Conservation (phyloP, 2,329 filamentous ascomycete species). For the Alternaria triticimaculans region DNA sequence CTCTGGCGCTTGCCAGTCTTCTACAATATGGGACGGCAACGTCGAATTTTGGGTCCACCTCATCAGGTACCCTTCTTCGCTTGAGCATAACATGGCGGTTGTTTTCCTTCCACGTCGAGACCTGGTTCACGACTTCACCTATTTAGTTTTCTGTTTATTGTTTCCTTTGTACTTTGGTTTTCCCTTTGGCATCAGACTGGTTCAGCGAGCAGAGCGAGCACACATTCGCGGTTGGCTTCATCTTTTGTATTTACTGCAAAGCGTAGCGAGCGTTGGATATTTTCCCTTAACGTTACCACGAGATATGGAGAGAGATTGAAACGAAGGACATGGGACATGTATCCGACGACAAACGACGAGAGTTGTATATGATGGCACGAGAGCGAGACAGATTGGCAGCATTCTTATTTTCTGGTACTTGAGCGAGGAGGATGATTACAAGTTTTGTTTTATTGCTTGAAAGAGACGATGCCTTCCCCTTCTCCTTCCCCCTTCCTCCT, state of each 20-base stretch:
- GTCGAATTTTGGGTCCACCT: conserved; percentile 31
- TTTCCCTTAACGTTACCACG: conserved; percentile 35
- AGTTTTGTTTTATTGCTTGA: conserved; percentile 17
- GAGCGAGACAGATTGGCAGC: conserved; percentile 8
- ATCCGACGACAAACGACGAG: conserved; percentile 25
- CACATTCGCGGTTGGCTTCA: conserved; percentile 36
- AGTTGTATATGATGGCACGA: conserved; percentile 24
- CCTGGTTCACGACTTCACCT: conserved; percentile 20
- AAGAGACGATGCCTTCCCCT: conserved; percentile 19
- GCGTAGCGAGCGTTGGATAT: conserved; percentile 43
- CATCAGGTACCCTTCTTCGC: conserved; percentile 21
- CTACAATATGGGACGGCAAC: conserved; percentile 43
- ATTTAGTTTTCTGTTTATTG: conserved; percentile 21
- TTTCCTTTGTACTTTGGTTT: conserved; percentile 9
- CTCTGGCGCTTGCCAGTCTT: conserved; percentile 28
- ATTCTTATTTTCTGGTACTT: neutral
- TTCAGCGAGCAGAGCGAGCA: conserved; percentile 31
- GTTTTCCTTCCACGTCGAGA: conserved; percentile 29
- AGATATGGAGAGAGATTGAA: conserved; percentile 12
- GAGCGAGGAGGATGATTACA: conserved; percentile 4
- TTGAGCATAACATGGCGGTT: conserved; percentile 40
- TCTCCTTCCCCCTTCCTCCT: neutral
- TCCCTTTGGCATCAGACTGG: conserved; percentile 14
- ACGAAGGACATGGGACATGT: conserved; percentile 22
- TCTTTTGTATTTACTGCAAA: conserved; percentile 32